Evolutionary conservation across 2,329 filamentous ascomycete species (phyloP).

Genomic region (Fusarium newnesense): DNA sequence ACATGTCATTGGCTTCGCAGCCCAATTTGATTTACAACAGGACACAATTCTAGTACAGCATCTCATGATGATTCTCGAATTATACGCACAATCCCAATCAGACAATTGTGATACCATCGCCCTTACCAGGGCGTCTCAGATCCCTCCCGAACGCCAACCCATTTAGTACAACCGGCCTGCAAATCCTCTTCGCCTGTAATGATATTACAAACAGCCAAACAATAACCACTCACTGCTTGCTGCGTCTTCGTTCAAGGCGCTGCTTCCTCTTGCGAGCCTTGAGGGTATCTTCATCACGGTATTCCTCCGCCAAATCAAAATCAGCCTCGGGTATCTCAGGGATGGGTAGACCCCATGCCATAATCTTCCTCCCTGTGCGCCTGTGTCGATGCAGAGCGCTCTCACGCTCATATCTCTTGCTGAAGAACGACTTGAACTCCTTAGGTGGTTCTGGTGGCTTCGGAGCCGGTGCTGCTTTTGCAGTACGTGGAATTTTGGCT

Average conservation of each 20-base stretch:
- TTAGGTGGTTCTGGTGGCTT: conserved; percentile 56
- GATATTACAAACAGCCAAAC: conserved; percentile 37
- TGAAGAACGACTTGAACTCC: conserved; percentile 89
- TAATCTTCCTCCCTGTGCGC: conserved; percentile 73
- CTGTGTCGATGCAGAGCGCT: conserved; percentile 79
- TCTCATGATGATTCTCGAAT: conserved; percentile 14
- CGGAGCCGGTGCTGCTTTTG: conserved; percentile 41
- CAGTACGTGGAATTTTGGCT: conserved; percentile 28
- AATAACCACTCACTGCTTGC: conserved; percentile 48
- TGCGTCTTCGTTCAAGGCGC: conserved; percentile 68
- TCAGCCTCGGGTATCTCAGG: conserved; percentile 77
- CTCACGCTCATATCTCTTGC: conserved; percentile 81
- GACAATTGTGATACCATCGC: conserved; percentile 14
- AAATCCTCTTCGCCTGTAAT: conserved; percentile 16
- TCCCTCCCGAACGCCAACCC: conserved; percentile 38
- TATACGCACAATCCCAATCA: conserved; percentile 5
- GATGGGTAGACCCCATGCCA: conserved; percentile 84
- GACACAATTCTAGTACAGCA: conserved; percentile 1
- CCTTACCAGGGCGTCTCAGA: conserved; percentile 21
- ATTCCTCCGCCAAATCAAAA: conserved; percentile 79
- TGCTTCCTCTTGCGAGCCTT: conserved; percentile 71
- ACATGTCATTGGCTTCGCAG: not conserved
- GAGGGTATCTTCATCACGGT: conserved; percentile 64
- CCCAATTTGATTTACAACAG: not conserved
- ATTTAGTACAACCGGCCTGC: conserved; percentile 26